These are phyloP conservation scores for Choanephora cucurbitarum DNA, from an alignment of 371 early-diverging fungal species.

Conservation along the genomic window DNA sequence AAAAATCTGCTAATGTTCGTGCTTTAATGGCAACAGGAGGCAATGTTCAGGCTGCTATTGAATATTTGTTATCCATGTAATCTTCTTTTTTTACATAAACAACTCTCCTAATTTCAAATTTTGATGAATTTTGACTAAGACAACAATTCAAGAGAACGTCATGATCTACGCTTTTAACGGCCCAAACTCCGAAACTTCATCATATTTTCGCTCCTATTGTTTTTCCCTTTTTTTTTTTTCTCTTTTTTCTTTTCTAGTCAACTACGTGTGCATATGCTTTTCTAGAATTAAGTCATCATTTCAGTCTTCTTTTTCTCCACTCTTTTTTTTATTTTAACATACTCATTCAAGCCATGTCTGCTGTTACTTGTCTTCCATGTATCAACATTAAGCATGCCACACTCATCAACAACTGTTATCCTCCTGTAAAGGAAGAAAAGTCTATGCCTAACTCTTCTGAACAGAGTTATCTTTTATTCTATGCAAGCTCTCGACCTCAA, in stretches of 20 bases:
- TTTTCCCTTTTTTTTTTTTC: too few relatives aligned
- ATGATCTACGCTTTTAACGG: too few relatives aligned
- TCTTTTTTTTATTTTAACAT: background rate
- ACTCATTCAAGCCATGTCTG: background rate
- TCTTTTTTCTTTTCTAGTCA: too few relatives aligned
- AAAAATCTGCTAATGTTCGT: slow-evolving; percentile 71
- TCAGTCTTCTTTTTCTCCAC: background rate
- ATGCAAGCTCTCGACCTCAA: slow-evolving; percentile 84
- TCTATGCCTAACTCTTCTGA: slow-evolving; percentile 78
- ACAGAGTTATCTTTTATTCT: slow-evolving; percentile 87
- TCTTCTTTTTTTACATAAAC: background rate
- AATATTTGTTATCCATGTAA: slow-evolving; percentile 50
- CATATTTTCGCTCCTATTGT: too few relatives aligned
- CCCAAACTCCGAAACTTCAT: too few relatives aligned
- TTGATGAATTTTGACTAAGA: too few relatives aligned
- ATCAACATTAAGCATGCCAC: slow-evolving; percentile 80
- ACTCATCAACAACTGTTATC: slow-evolving; percentile 88
- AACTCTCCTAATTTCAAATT: too few relatives aligned
- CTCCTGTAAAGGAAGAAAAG: slow-evolving; percentile 76
- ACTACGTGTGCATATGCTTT: too few relatives aligned
- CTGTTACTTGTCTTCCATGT: slow-evolving; percentile 13
- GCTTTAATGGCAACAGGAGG: slow-evolving; percentile 79
- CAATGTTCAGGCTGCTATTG: slow-evolving; percentile 72
- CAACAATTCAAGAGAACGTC: too few relatives aligned
- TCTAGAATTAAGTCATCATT: too few relatives aligned